Base-by-base conservation (phyloP, 2,329 filamentous ascomycete species). In the Ambrosiella xylebori region DNA sequence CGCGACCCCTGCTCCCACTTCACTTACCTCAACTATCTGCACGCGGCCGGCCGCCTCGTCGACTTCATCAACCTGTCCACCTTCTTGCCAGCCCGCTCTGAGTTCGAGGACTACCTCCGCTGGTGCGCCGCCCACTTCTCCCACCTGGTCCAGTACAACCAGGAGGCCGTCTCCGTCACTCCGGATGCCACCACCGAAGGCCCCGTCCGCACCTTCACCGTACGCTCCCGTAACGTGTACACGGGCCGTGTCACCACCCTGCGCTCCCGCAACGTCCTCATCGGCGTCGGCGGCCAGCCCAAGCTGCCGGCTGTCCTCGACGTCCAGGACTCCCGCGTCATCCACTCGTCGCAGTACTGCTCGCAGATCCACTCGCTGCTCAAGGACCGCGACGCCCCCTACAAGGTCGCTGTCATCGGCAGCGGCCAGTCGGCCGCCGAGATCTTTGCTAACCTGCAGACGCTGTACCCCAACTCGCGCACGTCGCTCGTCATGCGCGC, bases 1-100 rank as follows among this genome's bases (percentile, higher is more conserved):
- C 80, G 91, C 59, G 84, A 97, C 68, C 91, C 91, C 7, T 81
- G 85, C 62, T 95, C 87, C 63, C 79, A 89, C 65, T 97, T 97
- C 70, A 97, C 91, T 12, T 97, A 96, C 71, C 75, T 95, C 67
- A 96, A 96, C 71, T 97, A 97, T 69, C 79, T 97, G 11, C 86
- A 94, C 72, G 72, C 79, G 64, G 85, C 94, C 64, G 77, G 78
- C 58, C 79, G 91, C n/a, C 76, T 97, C 44, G 81, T 95, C 54
- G 83, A 91, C 64, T 97, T 97, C 66, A 89, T 86, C 64, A 97
- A 97, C 71, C 73, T 97, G 54, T 78, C 81, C 65, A 96, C 91
- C 0, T 96, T 96, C 72, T 71, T 94, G 38, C 91, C 91, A 0
- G 82, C 87, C 37, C 81, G 91, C 35, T 75, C 85, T 61, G 91